These are phyloP conservation scores for Aureobasidium sp. DNA, from an alignment of 2,329 filamentous ascomycete genomes.

Conservation along the genomic window DNA sequence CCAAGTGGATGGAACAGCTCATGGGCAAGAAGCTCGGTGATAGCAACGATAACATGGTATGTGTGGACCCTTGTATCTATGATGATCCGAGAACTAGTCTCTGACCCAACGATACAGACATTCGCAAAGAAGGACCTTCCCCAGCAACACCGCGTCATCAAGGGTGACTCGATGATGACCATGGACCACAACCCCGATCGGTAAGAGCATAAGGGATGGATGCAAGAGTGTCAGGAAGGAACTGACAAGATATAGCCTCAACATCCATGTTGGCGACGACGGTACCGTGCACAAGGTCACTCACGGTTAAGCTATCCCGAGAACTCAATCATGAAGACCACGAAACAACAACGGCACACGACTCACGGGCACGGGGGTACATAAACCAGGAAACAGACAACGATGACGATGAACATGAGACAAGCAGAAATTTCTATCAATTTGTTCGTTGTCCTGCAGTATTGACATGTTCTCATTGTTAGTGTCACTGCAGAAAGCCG, in stretches of 20 bases:
- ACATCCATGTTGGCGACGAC: conserved; percentile 43
- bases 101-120: conserved; percentile 30
- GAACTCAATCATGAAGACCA: background rate
- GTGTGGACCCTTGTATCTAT: conserved; percentile 13
- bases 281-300: conserved; percentile 43
- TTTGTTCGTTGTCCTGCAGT: background rate
- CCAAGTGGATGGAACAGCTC: conserved; percentile 42
- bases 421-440: background rate
- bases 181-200: conserved; percentile 43
- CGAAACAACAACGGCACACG: background rate
- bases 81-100: background rate
- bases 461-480: background rate
- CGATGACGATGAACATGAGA: background rate
- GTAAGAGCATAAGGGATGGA: conserved; percentile 20
- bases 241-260: conserved; percentile 28
- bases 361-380: background rate
- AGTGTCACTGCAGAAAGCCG: background rate
- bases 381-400: background rate
- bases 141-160: conserved; percentile 40
- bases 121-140: conserved; percentile 46
- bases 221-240: background rate
- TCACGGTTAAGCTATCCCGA: conserved; percentile 31
- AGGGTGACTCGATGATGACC: conserved; percentile 40
- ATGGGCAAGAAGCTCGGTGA: conserved; percentile 48
- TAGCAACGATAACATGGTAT: conserved; percentile 37